Base-by-base conservation (phyloP, 2,329 filamentous ascomycete species). In the Colletotrichum sp. region DNA sequence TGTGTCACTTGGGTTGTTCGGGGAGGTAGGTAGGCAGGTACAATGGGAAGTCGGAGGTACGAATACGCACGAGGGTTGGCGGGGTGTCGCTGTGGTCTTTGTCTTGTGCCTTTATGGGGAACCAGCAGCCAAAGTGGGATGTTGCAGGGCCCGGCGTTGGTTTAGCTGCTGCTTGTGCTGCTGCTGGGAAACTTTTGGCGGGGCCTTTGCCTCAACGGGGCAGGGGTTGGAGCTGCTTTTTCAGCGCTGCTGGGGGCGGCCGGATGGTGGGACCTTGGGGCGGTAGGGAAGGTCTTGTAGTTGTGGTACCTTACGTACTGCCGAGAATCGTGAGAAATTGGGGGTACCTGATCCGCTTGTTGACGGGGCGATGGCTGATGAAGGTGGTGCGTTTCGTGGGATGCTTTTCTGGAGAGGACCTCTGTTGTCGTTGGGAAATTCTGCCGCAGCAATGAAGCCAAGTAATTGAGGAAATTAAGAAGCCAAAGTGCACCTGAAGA, bases 171-270 rank as follows among this genome's bases (percentile, higher is more conserved):
- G 63, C 30, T 44, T 44, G 36, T 39, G 24, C n/a, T 24, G n/a
- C 52, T 26, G 68, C 30, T 48, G 12, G 63, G 55, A 70, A 44
- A 48, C 34, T 63, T 63, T 70, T 73, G 59, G 71, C 57, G 66
- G 71, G 67, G 67, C 32, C 32, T 39, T 24, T 39, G 32, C 26
- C 66, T 30, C 67, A 44, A 70, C 67, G 18, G 57, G 57, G 57
- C 59, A 74, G 71, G 71, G 67, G 44, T 65, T 60, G 68, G 59
- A 55, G 60, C 59, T 71, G 60, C 39, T 65, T 57, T 71, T 65
- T 65, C 68, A 65, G 68, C 68, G 59, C 68, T 34, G 32, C 68
- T 48, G 48, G 67, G 67, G 30, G 8, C 44, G 44, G n/a, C n/a
- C 26, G 55, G 16, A 32, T 6, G 52, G 48, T 32, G 52, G 26